Conservation (phyloP, 2,329 filamentous ascomycete genomes). For the Claviceps citrina region DNA sequence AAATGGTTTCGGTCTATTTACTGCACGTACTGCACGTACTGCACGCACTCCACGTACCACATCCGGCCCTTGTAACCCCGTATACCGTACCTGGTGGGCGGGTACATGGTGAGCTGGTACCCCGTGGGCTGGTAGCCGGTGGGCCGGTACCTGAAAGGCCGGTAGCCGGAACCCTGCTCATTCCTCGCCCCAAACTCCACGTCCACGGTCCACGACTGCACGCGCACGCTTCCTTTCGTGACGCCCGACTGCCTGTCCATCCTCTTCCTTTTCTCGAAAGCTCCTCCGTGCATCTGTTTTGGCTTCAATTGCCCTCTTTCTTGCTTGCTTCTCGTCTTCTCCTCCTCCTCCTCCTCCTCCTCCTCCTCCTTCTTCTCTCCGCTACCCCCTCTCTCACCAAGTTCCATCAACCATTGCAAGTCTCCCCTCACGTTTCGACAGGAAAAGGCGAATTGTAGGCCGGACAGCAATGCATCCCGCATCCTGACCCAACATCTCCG, state of each 20-base stretch:
- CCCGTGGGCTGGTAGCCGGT: too few relatives aligned
- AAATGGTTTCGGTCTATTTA: too few relatives aligned
- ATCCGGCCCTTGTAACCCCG: too few relatives aligned
- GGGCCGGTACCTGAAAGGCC: too few relatives aligned
- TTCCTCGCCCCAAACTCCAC: slow-evolving; percentile 5
- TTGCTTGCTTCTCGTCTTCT: not conserved
- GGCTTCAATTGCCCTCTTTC: not conserved
- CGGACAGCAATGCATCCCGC: slow-evolving; percentile 7
- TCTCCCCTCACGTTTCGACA: not conserved
- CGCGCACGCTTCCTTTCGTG: slow-evolving; percentile 8
- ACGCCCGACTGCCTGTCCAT: slow-evolving; percentile 1
- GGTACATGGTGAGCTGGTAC: too few relatives aligned
- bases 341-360: not conserved
- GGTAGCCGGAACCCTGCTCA: slow-evolving; percentile 4
- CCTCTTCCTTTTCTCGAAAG: not conserved
- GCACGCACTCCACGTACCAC: too few relatives aligned
- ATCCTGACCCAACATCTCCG: slow-evolving; percentile 2
- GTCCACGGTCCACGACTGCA: slow-evolving; percentile 7
- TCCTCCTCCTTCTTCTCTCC: not conserved
- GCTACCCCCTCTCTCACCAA: too few relatives aligned
- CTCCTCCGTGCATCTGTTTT: not conserved
- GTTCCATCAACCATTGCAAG: not conserved
- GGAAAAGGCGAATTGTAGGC: not conserved
- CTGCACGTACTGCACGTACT: too few relatives aligned
- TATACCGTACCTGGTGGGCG: too few relatives aligned